These are phyloP conservation scores for Cyberlindnera mycetangii DNA, from an alignment of 805 yeast species.

Conservation along the genomic window DNA sequence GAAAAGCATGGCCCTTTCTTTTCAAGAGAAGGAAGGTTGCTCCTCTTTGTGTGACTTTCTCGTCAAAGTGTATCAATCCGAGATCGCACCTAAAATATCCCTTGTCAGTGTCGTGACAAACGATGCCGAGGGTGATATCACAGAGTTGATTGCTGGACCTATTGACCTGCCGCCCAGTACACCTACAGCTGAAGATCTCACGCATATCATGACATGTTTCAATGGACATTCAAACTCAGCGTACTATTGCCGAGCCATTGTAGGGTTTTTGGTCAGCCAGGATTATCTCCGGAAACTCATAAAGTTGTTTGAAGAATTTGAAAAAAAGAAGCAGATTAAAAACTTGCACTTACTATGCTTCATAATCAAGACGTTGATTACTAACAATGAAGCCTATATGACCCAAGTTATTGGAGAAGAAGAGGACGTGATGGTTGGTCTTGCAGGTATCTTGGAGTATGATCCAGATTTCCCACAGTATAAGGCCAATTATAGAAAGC, in stretches of 20 bases:
- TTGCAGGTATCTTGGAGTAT: constrained; percentile 82
- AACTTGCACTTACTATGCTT: constrained; percentile 67
- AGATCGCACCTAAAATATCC: constrained; percentile 62
- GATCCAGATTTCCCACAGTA: constrained; percentile 82
- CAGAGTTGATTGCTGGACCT: constrained; percentile 82
- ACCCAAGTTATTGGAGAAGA: constrained; percentile 51
- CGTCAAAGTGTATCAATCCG: constrained; percentile 54
- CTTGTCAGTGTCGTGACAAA: constrained; percentile 63
- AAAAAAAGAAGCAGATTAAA: constrained; percentile 46
- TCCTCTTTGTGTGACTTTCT: constrained; percentile 78
- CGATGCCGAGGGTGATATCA: constrained; percentile 49
- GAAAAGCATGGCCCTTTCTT: constrained; percentile 80
- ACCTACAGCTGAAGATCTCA: constrained; percentile 49
- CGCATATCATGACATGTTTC: constrained; percentile 51
- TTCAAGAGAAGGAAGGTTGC: constrained; percentile 92
- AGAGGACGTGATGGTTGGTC: constrained; percentile 50
- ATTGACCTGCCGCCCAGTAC: constrained; percentile 57
- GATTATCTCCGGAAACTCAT: constrained; percentile 54
- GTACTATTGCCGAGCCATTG: constrained; percentile 59
- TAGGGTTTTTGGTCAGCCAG: constrained; percentile 49
- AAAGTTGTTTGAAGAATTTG: constrained; percentile 53
- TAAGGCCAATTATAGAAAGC: constrained; percentile 78
- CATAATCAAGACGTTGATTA: constrained; percentile 65
- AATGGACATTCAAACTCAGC: constrained; percentile 54
- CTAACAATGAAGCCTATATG: constrained; percentile 66